These are phyloP conservation scores for Geranium rotundifolium DNA, from an alignment of 345 rosid species.

Conservation along the genomic window DNA sequence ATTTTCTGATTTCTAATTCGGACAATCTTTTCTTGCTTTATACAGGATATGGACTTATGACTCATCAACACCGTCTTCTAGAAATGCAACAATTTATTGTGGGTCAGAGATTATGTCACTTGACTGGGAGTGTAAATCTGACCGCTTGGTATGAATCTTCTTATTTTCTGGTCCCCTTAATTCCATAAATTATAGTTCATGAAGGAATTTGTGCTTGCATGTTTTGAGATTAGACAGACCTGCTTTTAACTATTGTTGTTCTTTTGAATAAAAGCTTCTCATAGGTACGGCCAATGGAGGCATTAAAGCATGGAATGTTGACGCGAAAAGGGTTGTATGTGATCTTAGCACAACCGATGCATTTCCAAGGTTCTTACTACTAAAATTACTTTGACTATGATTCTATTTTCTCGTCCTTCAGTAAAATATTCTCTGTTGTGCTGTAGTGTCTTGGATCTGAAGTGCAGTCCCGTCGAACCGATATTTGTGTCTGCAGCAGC, in stretches of 20 bases:
- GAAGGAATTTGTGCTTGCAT: no score
- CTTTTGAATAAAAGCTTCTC: constrained; percentile 44
- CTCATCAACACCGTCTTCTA: constrained; percentile 50
- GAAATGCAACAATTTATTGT: constrained; percentile 74
- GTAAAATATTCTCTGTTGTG: constrained; percentile 2
- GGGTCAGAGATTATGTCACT: constrained; percentile 64
- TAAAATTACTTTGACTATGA: not conserved
- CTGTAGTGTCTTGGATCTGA: constrained; percentile 57
- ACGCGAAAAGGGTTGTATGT: constrained; percentile 70
- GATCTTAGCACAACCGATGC: constrained; percentile 50
- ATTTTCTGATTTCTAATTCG: constrained; percentile 4
- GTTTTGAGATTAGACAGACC: constrained; percentile 1
- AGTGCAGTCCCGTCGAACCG: constrained; percentile 74
- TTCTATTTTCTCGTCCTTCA: no score
- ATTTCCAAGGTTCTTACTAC: constrained; percentile 39
- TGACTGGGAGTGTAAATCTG: constrained; percentile 77
- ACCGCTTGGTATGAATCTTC: constrained; percentile 46
- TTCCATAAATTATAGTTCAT: no score
- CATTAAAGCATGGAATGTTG: constrained; percentile 72
- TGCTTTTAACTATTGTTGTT: constrained; percentile 13
- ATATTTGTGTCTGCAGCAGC: constrained; percentile 70
- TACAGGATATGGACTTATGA: constrained; percentile 68
- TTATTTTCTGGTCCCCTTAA: not conserved
- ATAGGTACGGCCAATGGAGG: constrained; percentile 76
- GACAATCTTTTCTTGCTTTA: not conserved